Evolutionary conservation across 2,329 filamentous ascomycete species (phyloP), one percentile per base, ranked within the genome.

Genomic region (Verticillium longisporum): DNA sequence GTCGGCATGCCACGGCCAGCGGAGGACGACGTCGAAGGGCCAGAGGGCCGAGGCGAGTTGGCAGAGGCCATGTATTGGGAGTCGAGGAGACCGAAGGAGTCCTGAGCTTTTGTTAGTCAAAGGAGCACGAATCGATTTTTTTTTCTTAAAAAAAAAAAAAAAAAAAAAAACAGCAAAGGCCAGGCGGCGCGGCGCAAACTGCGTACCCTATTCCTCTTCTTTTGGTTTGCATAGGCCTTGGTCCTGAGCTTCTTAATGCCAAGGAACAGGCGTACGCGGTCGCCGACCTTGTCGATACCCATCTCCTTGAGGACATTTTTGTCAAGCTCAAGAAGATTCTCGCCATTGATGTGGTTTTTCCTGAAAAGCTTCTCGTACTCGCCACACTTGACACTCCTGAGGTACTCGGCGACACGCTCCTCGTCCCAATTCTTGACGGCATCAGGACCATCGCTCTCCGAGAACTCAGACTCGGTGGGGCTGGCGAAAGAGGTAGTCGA

Each of bases 281-380:
- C 95, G 65, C 95, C 95, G 66, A 99, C 91, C 76, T 98, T 99
- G 68, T 97, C 96, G 68, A 99, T 94, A 54, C 95, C 95, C 86
- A 99, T 96, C 74, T 99, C 95, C 75, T 97, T 96, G 65, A 99
- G 82, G 50, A 96, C 92, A 61, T 92, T 89, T 80, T 97, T 96
- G 75, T 99, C 95, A 82, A 97, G 94, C 77, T 99, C 95, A 68
- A 99, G 83, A 55, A 99, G 81, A 72, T 96, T 97, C 77, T 97
- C 92, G 69, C 95, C 95, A 72, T 95, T 99, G 79, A 99, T 97
- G 75, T 98, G 91, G 74, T 99, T 97, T 72, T 88, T 88, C 76
- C 90, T 77, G 76, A 97, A 97, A 32, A 97, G 76, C 70, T 90
- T 88, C 72, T 97, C 92, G 76, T 99, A 98, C 72, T 98, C 92